Conservation (phyloP, 257 asterid species). For the Plantago ovata region DNA sequence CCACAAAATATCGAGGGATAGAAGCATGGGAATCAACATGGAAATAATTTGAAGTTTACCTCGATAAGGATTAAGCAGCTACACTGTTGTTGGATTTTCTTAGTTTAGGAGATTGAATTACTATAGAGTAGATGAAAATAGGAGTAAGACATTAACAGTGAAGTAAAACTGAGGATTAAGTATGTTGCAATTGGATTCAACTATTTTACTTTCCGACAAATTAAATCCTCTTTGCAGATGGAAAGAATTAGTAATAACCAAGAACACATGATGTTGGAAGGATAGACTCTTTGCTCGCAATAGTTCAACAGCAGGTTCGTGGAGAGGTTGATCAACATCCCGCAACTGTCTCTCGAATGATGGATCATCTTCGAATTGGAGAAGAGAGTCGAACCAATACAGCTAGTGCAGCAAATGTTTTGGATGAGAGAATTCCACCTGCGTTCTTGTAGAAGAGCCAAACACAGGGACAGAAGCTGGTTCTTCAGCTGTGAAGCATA, state of each 20-base stretch:
- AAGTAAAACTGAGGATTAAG: too few species aligned
- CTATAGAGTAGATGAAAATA: too few species aligned
- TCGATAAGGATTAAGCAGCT: too few species aligned
- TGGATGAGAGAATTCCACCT: constrained; percentile 28
- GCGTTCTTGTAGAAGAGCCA: constrained; percentile 25
- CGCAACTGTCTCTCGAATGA: constrained; percentile 36
- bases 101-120: too few species aligned
- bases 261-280: constrained; percentile 71
- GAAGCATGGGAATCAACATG: too few species aligned
- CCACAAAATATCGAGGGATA: too few species aligned
- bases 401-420: constrained; percentile 33
- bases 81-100: too few species aligned
- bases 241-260: constrained; percentile 58
- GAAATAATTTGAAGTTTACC: too few species aligned
- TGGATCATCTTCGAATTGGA: constrained; percentile 38
- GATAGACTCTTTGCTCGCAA: constrained; percentile 61
- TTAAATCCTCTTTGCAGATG: constrained; percentile 24
- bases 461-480: constrained; percentile 23
- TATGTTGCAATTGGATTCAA: too few species aligned
- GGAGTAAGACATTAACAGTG: too few species aligned
- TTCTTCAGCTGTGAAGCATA: constrained; percentile 28
- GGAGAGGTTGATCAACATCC: constrained; percentile 31
- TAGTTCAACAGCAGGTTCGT: constrained; percentile 32
- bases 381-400: constrained; percentile 25
- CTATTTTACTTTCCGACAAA: too few species aligned